phyloP scores from a whole-genome alignment of 805 yeast species.

The Starmerella sp. region DNA sequence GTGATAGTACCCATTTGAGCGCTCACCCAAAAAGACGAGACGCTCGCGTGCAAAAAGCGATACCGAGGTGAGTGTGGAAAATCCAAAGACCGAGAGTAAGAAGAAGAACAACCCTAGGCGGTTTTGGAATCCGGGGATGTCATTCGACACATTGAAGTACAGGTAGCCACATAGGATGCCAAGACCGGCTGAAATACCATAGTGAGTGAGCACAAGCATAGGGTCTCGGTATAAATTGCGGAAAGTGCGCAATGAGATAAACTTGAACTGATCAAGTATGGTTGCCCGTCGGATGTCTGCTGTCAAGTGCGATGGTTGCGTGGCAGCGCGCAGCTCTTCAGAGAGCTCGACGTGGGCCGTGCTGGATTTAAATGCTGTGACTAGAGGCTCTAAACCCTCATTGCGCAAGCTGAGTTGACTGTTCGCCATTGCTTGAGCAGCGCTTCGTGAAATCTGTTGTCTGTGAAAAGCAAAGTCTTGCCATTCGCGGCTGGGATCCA shows the following conservation, averaged over 20 bases:
- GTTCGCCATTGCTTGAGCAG: slow-evolving; percentile 21
- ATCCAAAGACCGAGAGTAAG: slow-evolving; percentile 82
- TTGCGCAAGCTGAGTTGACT: slow-evolving; percentile 18
- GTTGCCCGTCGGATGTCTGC: slow-evolving; percentile 38
- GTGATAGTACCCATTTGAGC: slow-evolving; percentile 87
- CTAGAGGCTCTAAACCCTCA: slow-evolving; percentile 26
- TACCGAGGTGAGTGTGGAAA: slow-evolving; percentile 82
- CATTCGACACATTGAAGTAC: slow-evolving; percentile 72
- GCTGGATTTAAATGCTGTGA: slow-evolving; percentile 25
- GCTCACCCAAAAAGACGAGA: slow-evolving; percentile 78
- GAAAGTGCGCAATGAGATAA: slow-evolving; percentile 76
- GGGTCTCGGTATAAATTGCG: slow-evolving; percentile 91
- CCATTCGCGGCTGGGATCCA: slow-evolving; percentile 23
- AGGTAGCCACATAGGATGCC: slow-evolving; percentile 78
- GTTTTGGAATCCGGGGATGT: slow-evolving; percentile 93
- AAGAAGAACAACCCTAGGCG: slow-evolving; percentile 89
- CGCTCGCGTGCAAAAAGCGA: slow-evolving; percentile 83
- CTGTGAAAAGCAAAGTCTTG: slow-evolving; percentile 22
- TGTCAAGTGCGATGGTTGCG: slow-evolving; percentile 13
- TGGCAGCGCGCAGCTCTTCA: slow-evolving; percentile 15
- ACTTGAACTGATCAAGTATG: slow-evolving; percentile 51
- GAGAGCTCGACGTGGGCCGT: slow-evolving; percentile 20
- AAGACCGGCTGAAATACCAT: slow-evolving; percentile 60
- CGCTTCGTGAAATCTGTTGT: slow-evolving; percentile 15
- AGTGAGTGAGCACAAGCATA: slow-evolving; percentile 72